Base-by-base conservation (phyloP, 2,329 filamentous ascomycete species). In the Cryphonectria parasitica region DNA sequence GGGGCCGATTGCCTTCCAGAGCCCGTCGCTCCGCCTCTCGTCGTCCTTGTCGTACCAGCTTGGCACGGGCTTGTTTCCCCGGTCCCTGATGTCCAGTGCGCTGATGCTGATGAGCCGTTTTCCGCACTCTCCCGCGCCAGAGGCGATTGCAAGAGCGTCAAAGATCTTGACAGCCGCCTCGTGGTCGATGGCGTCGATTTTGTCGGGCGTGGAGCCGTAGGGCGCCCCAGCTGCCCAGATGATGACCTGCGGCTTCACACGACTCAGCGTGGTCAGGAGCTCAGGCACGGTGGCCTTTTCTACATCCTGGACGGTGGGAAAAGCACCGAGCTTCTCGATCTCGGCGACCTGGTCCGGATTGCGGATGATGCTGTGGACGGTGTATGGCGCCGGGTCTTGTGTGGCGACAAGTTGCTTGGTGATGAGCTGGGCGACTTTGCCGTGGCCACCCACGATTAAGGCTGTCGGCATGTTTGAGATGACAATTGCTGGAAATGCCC, bases 41-140 rank as follows among this genome's bases (percentile, higher is more conserved):
- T 83, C 82, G 34, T 74, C 77, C 3, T 83, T 79, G 34, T 78
- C 76, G 73, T 84, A 85, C 83, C 82, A 85, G 25, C 77, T 78
- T 39, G 82, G 84, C 45, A 77, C 77, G 2, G 79, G 78, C 75
- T 74, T 78, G 43, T 73, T 74, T 69, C 78, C 77, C 1, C 79
- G 77, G 75, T 83, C 83, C 28, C 84, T 76, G 28, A 84, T 78
- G 72, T 84, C 81, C 1, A 84, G 75, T 0, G 84, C 83, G 10
- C 82, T 83, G 67, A 85, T 79, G 65, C 82, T 80, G 69, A 86
- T 77, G 71, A 83, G 83, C n/a, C 83, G 77, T 70, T 80, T 83
- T 0, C 81, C 79, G 17, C 64, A 58, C 11, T 80, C 79, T 22
- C 79, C 74, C 6, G 80, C 79, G 0, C 67, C n/a, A 2, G 66